These are phyloP conservation scores for Dalechampia spathulata DNA, from an alignment of 441 rosid genomes.

Conservation along the genomic window DNA sequence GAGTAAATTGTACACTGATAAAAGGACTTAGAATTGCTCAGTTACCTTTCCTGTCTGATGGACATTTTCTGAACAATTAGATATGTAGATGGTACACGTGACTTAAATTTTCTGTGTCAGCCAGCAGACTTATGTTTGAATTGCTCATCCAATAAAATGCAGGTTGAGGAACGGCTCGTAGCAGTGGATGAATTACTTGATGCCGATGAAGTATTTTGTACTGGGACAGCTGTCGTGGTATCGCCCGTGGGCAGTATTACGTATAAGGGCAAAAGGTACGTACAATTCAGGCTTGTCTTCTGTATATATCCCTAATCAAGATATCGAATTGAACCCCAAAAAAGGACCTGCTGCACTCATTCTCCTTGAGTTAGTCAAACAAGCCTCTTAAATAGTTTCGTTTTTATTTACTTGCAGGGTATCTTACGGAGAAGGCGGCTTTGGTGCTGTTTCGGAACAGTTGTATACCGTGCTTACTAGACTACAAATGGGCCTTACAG, in stretches of 20 bases:
- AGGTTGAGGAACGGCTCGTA: constrained; percentile 77
- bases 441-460: constrained; percentile 57
- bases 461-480: constrained; percentile 67
- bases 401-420: constrained; percentile 30
- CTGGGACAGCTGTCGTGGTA: constrained; percentile 93
- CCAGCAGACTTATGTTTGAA: neutral
- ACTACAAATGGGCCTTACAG: constrained; percentile 85
- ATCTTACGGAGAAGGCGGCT: constrained; percentile 56
- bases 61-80: too few relatives aligned
- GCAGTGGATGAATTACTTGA: constrained; percentile 72
- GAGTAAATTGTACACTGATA: neutral
- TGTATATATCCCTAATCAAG: too few relatives aligned
- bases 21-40: neutral
- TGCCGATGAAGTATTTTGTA: constrained; percentile 93
- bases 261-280: constrained; percentile 64
- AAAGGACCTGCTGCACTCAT: neutral
- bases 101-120: too few relatives aligned
- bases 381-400: too few relatives aligned
- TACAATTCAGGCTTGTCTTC: neutral
- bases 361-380: too few relatives aligned
- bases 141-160: constrained; percentile 15
- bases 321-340: neutral
- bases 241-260: constrained; percentile 95
- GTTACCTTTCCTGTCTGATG: neutral
- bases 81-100: too few relatives aligned